A percentile compares a stretch with the other conserved stretches of the same genome.
phyloP scores from a whole-genome alignment of 495 filamentous ascomycete genomes.

The Choiromyces venosus region DNA sequence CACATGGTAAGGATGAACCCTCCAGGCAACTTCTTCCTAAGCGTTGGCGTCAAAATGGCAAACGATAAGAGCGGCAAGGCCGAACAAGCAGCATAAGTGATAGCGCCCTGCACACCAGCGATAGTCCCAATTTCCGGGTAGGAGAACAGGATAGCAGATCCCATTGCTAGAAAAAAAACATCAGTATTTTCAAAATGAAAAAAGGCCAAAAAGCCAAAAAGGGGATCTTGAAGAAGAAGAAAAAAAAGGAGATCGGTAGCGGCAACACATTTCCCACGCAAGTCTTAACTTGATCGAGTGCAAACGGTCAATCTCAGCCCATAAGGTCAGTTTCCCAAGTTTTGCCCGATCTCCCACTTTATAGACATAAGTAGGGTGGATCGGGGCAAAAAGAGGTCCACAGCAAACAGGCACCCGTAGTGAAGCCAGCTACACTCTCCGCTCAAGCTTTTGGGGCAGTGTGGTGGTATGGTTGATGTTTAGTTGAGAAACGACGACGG shows the following conservation, averaged over 20 bases:
- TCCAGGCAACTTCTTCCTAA: conserved; percentile 65
- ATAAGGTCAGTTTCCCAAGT: conserved; percentile 36
- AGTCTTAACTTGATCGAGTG: conserved; percentile 95
- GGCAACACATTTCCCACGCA: conserved; percentile 91
- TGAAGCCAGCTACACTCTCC: conserved; percentile 60
- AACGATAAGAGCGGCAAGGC: conserved; percentile 63
- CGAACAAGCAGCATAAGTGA: conserved; percentile 65
- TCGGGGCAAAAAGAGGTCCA: conserved; percentile 11
- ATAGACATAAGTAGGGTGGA: conserved; percentile 21
- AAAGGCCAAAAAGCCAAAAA: not conserved
- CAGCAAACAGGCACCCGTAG: conserved; percentile 66
- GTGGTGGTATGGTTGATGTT: not conserved
- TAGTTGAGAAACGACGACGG: not conserved
- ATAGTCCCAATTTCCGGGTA: conserved; percentile 78
- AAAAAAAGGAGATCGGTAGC: conserved; percentile 47
- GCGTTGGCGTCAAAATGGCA: conserved; percentile 63
- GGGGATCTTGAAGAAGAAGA: conserved; percentile 8
- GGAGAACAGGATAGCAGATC: conserved; percentile 69
- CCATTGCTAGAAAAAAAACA: conserved; percentile 54
- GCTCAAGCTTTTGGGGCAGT: conserved; percentile 8
- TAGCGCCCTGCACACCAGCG: conserved; percentile 64
- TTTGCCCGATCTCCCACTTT: conserved; percentile 35
- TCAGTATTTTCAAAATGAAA: conserved; percentile 35
- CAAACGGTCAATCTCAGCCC: conserved; percentile 86
- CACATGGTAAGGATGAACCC: conserved; percentile 77